Evolutionary conservation across 2,329 filamentous ascomycete species (phyloP).

Genomic region (Exutisphaerella laricina): DNA sequence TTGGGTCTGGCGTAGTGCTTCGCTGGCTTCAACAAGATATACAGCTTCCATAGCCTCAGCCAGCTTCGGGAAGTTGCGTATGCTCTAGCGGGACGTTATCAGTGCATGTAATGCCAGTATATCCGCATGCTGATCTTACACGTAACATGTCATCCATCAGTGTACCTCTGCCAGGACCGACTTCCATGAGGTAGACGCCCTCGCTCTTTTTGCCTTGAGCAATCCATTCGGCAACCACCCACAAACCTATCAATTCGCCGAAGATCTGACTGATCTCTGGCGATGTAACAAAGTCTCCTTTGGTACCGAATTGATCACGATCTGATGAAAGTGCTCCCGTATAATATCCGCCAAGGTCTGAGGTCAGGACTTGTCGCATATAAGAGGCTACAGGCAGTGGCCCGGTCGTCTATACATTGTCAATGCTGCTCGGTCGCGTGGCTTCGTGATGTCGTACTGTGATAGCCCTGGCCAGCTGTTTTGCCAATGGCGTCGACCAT

Average conservation of each 20-base stretch:
- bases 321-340: constrained; percentile 60
- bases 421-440: neutral
- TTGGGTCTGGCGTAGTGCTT: constrained; percentile 69
- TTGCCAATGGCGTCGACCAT: constrained; percentile 91
- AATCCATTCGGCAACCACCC: constrained; percentile 96
- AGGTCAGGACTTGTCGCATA: constrained; percentile 98
- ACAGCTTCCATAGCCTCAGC: constrained; percentile 73
- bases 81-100: constrained; percentile 53
- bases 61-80: constrained; percentile 75
- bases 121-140: constrained; percentile 46
- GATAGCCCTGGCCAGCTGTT: constrained; percentile 80
- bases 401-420: constrained; percentile 62
- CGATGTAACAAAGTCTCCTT: constrained; percentile 94
- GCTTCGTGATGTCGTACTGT: constrained; percentile 53
- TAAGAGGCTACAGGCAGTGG: constrained; percentile 88
- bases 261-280: constrained; percentile 98
- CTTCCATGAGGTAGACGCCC: constrained; percentile 84
- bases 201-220: constrained; percentile 69
- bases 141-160: constrained; percentile 95
- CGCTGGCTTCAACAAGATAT: constrained; percentile 92
- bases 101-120: constrained; percentile 7
- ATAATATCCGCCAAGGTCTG: constrained; percentile 88
- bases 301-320: constrained; percentile 82
- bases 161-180: constrained; percentile 89
- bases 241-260: constrained; percentile 87